These are phyloP conservation scores for Nicotiana paniculata DNA, from an alignment of 257 asterid genomes.

Conservation along the genomic window DNA sequence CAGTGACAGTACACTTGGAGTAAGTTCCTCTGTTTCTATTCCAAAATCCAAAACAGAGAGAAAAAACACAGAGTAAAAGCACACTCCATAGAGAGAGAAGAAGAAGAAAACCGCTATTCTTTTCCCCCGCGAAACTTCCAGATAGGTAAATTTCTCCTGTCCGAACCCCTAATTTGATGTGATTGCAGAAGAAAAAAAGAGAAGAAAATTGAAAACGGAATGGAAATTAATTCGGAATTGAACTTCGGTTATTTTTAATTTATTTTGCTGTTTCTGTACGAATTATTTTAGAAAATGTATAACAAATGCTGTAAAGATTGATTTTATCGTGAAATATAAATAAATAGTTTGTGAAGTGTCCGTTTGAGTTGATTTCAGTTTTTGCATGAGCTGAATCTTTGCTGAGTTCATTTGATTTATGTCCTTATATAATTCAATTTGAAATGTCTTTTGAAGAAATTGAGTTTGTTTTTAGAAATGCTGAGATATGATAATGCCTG, in stretches of 20 bases:
- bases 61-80: neutral
- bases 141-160: neutral
- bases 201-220: neutral
- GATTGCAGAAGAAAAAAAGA: neutral
- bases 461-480: neutral
- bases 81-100: neutral
- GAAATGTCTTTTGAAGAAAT: neutral
- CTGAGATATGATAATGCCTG: neutral
- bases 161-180: neutral
- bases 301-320: too few relatives aligned
- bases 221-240: neutral
- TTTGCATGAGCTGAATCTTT: too few relatives aligned
- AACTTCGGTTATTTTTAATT: neutral
- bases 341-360: neutral
- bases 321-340: too few relatives aligned
- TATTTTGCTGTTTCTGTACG: too few relatives aligned
- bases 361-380: neutral
- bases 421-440: neutral
- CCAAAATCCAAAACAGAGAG: neutral
- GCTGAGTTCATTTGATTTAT: neutral
- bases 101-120: neutral
- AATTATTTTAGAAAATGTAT: too few relatives aligned
- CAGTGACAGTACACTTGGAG: neutral
- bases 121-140: neutral
- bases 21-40: neutral